Evolutionary conservation across 1,284 basidiomycete species (phyloP), one percentile per base, ranked within the genome.

Genomic region (Anthracocystis walkeri): DNA sequence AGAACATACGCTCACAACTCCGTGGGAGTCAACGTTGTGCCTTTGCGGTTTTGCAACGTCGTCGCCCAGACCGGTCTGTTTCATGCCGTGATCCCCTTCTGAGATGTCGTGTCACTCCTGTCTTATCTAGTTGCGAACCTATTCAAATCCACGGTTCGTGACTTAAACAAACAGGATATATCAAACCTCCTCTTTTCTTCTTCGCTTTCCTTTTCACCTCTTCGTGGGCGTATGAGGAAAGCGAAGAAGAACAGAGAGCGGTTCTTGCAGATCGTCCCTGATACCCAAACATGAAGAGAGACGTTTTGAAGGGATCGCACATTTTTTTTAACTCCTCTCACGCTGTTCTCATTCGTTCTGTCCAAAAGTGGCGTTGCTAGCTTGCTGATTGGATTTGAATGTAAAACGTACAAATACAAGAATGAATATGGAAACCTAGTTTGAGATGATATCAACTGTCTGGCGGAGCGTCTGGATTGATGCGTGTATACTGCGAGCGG

Each of bases 281-380:
- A 70, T 20, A 38, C 46, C 52, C 51, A 58, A 48, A 35, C 12
- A 54, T 63, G 65, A 69, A 53, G 74, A 63, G 50, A 49, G 25
- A 69, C 75, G 77, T 81, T 81, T 79, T 81, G 77, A 81, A 81
- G 77, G 72, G 57, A 63, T 69, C 71, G 45, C 65, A 79, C 79
- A 81, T 68, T 38, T 23, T 7, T 51, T 41, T 8, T n/a, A n/a
- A n/a, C 31, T 20, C 6, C 20, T 25, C 56, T n/a, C 33, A 29
- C n/a, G 14, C n/a, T 35, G 18, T 21, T 11, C 45, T 31, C 27
- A 6, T 35, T 25, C 7, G 27, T 31, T 14, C n/a, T 29, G 29
- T 29, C n/a, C 29, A 29, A 29, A 29, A 29, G 29, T 8, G 29
- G 29, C 29, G 8, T n/a, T 8, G n/a, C 2, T 48, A n/a, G 44